Evolutionary conservation across 441 rosid genomes (phyloP), one percentile per base, ranked within the genome.

Genomic region (Jatropha podagrica): DNA sequence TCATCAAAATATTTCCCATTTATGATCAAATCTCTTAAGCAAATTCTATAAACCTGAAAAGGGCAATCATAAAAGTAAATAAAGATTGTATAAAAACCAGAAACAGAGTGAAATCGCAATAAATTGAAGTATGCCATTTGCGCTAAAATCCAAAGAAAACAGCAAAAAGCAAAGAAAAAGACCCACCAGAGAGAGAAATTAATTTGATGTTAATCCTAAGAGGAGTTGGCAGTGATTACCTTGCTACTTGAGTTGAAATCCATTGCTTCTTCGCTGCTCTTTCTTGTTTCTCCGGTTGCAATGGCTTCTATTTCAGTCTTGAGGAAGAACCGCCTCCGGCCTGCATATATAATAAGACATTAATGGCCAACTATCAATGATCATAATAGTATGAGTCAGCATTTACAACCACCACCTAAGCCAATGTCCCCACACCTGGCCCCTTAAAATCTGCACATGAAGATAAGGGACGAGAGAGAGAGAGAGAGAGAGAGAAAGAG

Each of bases 221-320:
- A 26, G 62, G 42, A 40, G 49, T 68, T 38, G 55, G 38, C 5
- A 18, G 20, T 9, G 14, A 4, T 64, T 81, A 81, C 87, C 85
- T 79, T 70, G 77, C 67, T 65, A 62, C 66, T 67, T 38, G 80
- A 63, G 74, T 76, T 65, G 37, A 81, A 67, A 18, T 81, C 87
- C 85, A 77, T 79, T 2, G 40, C 37, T 65, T 60, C 64, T 13
- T 42, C 73, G 68, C 13, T 65, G 48, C 59, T 65, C 55, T 60
- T 44, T 65, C 52, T 59, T 41, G 3, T 10, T 40, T n/a, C 26
- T 41, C n/a, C 2, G 60, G 23, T 18, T 42, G 67, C 49, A 13
- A 2, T 41, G 54, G 37, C 40, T 72, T 44, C 8, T 23, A 0
- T 40, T 48, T 63, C 18, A 18, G 20, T 60, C 7, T 59, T 10